Base-by-base conservation (phyloP, 192 early-diverging fungal species). In the Linnemannia elongata region DNA sequence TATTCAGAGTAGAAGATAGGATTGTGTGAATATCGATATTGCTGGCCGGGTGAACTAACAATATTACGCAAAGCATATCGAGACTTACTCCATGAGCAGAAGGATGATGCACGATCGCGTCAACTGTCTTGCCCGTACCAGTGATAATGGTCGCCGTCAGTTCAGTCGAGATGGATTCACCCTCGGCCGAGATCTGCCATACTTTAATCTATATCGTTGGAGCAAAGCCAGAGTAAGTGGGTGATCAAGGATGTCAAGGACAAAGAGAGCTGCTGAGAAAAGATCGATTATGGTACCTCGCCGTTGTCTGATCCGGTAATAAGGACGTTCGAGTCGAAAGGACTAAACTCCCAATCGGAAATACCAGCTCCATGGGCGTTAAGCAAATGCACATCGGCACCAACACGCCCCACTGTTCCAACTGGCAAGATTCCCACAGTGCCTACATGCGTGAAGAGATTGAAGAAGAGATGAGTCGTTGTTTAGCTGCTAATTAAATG, bases 341-440 rank as follows among this genome's bases (percentile, higher is more conserved):
- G 85, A 70, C 88, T 89, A 42, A 92, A 92, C 20, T 80, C 74
- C 91, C 91, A 92, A 41, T 92, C 91, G 0, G 90, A 86, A 13
- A 92, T 45, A 33, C 82, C 74, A 6, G 90, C 55, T 18, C 82
- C 63, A 41, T 92, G 90, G 1, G 90, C 91, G 78, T 85, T 87
- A 18, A 92, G 86, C n/a, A 75, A 35, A 47, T 81, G 74, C 4
- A 80, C 81, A 45, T 79, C 39, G 47, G 52, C 54, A 52, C 79
- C 79, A 13, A 87, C 76, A 15, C 85, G 79, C 15, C 85, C 85
- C 35, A 81, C 80, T 1, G 76, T 39, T 36, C 69, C 68, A 7
- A 81, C 63, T 4, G 85, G 85, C 4, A 87, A 52, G 39, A 87
- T 70, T 6, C 76, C 85, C 27, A 87, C 35, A 4, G 76, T 73